Conservation (phyloP, 2,329 filamentous ascomycete species). For the Penicillium griseofulvum region DNA sequence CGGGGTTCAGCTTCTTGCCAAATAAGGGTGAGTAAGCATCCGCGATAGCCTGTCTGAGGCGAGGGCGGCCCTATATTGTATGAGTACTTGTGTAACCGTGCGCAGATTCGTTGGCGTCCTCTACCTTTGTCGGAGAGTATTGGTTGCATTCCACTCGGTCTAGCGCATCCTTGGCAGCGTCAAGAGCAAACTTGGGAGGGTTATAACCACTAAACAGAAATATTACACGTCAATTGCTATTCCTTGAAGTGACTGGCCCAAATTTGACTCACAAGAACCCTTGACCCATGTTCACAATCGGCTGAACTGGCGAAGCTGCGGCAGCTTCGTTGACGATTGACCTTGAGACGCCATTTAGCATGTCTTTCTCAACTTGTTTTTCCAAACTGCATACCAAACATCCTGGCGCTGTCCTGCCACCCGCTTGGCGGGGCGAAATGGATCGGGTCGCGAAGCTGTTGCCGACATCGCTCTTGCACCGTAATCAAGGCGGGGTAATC, state of each 20-base stretch:
- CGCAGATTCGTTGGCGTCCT: neutral
- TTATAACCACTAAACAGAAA: conserved; percentile 68
- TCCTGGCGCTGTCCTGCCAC: conserved; percentile 52
- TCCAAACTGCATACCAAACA: conserved; percentile 43
- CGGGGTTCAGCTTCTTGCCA: conserved; percentile 75
- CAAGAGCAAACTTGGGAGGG: conserved; percentile 82
- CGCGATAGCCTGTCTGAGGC: conserved; percentile 88
- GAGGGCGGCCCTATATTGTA: conserved; percentile 65
- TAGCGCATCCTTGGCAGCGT: conserved; percentile 86
- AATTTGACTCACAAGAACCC: conserved; percentile 52
- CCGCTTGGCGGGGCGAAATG: conserved; percentile 48
- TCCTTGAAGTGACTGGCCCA: neutral
- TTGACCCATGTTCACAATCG: conserved; percentile 69
- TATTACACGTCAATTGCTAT: neutral
- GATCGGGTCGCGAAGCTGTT: conserved; percentile 38
- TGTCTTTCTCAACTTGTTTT: neutral
- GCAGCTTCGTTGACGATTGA: conserved; percentile 68
- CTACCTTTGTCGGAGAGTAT: conserved; percentile 86
- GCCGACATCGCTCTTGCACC: conserved; percentile 40
- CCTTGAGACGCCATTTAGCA: conserved; percentile 39
- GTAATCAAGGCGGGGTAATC: conserved; percentile 20
- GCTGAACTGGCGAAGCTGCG: conserved; percentile 61
- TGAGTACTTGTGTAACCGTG: conserved; percentile 9
- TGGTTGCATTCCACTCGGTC: conserved; percentile 96
- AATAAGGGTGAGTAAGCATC: conserved; percentile 90